Base-by-base conservation (phyloP, 352 stramenopile genomes). In the Globisporangium paroecandrum region DNA sequence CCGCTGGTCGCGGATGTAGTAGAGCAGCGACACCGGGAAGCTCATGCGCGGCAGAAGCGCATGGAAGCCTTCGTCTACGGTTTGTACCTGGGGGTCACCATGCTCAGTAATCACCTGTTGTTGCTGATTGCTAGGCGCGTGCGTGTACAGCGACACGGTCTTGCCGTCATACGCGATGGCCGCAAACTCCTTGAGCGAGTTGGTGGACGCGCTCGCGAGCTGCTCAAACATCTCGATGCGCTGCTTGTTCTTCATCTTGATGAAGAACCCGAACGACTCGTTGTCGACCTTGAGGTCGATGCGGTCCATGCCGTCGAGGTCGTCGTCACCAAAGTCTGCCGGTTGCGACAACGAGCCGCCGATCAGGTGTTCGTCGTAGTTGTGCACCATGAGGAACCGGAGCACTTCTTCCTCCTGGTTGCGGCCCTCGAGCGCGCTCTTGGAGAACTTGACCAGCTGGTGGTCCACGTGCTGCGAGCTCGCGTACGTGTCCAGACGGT, bases 361-460 rank as follows among this genome's bases (percentile, higher is more conserved):
- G 25, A 94, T 90, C 8, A 94, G 57, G 55, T 90, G 79, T 20
- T 94, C 83, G 13, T 77, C 73, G 34, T 88, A 94, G 68, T 93
- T 94, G 57, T 93, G 85, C n/a, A 92, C 66, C 1, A 91, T 66
- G 15, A 95, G 70, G 36, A 93, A 91, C 1, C 85, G 85, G 3
- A 93, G 65, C 32, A 90, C 70, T 10, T 83, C 71, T 22, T 78
- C 61, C 55, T 79, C 73, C 1, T 79, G 65, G 38, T 73, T 71
- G 15, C 79, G 71, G 6, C 65, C 57, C 4, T 41, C 62, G 6
- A 89, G 61, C 12, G 72, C 75, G 13, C 80, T 59, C 57, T 68
- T 77, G 9, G 81, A 77, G 63, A 89, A 93, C 22, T 71, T 56
- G 1, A 90, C 53, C 25, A 90, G 64, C 20, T 78, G 43, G 24